Percentiles rank a stretch among this genome's conserved stretches.
Conservation (phyloP, 176 grass and related monocot genomes). For the Juncus effusus region DNA sequence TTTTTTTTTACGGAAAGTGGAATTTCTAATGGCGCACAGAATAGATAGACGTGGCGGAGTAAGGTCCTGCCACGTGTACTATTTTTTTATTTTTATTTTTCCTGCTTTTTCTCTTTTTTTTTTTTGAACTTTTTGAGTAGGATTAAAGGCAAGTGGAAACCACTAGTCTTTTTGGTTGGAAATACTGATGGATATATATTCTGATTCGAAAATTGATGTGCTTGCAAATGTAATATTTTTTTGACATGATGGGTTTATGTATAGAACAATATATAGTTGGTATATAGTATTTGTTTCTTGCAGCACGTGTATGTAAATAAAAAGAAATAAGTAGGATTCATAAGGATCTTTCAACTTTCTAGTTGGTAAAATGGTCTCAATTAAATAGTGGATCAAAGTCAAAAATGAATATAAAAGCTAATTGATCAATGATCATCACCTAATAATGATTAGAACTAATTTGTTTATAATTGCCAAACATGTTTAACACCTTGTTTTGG, state of each 20-base stretch:
- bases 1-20: no score
- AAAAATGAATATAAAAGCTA: neutral
- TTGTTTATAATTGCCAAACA: neutral
- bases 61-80: neutral
- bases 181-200: neutral
- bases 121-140: neutral
- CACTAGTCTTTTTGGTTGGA: conserved; percentile 9
- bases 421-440: conserved; percentile 2
- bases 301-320: no score
- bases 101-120: neutral
- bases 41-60: neutral
- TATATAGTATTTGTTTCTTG: no score
- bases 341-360: neutral
- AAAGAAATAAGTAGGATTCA: no score
- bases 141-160: conserved; percentile 12
- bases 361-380: neutral
- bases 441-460: conserved; percentile 12
- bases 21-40: no score
- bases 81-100: conserved; percentile 7
- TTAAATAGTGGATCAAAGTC: neutral
- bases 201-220: conserved; percentile 1
- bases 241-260: neutral
- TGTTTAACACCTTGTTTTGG: neutral
- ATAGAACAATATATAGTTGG: no score
- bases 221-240: conserved; percentile 14